Base-by-base conservation (phyloP, 2,329 filamentous ascomycete species). In the Trichoderma cornu-damae region DNA sequence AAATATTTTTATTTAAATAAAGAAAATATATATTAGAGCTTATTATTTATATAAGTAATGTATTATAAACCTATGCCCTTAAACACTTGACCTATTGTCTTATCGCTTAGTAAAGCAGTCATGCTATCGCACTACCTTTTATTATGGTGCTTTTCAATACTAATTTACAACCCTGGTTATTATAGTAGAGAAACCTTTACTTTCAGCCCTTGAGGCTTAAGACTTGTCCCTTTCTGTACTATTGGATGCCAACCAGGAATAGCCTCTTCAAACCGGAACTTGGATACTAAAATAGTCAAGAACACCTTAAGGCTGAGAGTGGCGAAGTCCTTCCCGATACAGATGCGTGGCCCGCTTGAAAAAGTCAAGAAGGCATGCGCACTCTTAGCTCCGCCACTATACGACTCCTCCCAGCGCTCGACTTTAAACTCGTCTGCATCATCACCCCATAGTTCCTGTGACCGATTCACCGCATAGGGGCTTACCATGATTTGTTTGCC, bases 291-390 rank as follows among this genome's bases (percentile, higher is more conserved):
- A 34, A 44, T 37, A 2, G 16, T 34, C 26, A 53, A 30, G 18
- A 53, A 53, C 6, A 53, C 50, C 22, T 53, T 53, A 1, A 53
- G 35, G 35, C 50, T 53, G 3, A 53, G 16, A 6, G 37, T 40
- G 2, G 50, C 50, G 44, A 53, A 53, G 11, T 53, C 50, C 28
- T 53, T 53, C 14, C 50, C 50, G 7, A 53, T 53, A 37, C 50
- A 53, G 16, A 53, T 30, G 22, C 50, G 50, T 30, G 50, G 50
- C 3, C 50, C 50, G 12, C 35, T 42, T 1, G 50, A 53, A 30
- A 53, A 53, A 3, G 50, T 53, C 37, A 53, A 18, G n/a, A 53
- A 53, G 2, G 50, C 35, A 9, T 37, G 26, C 3, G 50, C 24
- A 8, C 22, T 42, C 35, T 30, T 43, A 8, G 50, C 50, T 22